Evolutionary conservation across 768 basidiomycete species (phyloP), one percentile per base, ranked within the genome.

Genomic region (Lyophyllum shimeji): DNA sequence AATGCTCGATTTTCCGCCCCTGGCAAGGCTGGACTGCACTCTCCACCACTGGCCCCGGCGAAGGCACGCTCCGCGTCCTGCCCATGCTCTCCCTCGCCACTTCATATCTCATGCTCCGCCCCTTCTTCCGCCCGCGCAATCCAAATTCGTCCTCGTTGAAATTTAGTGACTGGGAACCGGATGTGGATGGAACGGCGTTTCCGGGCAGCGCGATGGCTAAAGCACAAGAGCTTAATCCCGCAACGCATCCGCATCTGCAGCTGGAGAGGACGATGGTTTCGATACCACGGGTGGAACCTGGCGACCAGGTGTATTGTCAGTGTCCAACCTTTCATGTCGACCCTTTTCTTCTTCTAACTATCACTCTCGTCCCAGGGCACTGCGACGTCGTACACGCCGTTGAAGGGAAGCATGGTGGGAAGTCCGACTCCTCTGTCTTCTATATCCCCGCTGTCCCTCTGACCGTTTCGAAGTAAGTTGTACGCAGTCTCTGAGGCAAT

Each of bases 11-110:
- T 27, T 80, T 82, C 62, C 73, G 79, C 59, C 79, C 85, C 50
- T 87, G 72, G 80, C 84, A 77, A 67, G 87, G 77, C 1, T 84
- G 81, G 82, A 79, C 77, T 9, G 77, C 76, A 9, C 68, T 83
- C 59, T 82, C 80, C 6, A 69, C 63, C 42, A 84, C 84, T 3
- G 83, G 81, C 0, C 79, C 82, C 0, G 71, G 71, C 15, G 84
- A 88, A 64, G 87, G 87, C 12, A 88, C 86, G 0, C 74, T 89
- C 1, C 74, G 76, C 1, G 80, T 88, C n/a, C 77, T 84, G 40
- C 86, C 86, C 0, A 76, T 80, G 67, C 69, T 88, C 45, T 69
- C 69, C 0, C 74, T 84, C 18, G 70, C 83, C 7, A 78, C 83
- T 0, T 80, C 86, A 0, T 89, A 90, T 58, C 69, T 81, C 54